Conservation (phyloP, 768 basidiomycete genomes). For the Lepiota subincarnata region DNA sequence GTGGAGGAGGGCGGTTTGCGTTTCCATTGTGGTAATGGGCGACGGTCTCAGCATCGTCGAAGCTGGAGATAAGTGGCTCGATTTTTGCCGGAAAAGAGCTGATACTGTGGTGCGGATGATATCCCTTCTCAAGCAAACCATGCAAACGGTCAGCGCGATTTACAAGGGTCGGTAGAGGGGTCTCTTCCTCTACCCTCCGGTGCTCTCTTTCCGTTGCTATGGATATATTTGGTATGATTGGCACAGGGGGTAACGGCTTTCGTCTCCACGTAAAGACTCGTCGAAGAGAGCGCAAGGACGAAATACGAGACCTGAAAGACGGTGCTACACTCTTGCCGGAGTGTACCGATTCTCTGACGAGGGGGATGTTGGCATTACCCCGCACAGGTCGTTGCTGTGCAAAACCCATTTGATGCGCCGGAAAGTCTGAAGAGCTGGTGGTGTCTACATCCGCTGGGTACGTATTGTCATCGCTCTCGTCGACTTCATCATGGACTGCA, state of each 20-base stretch:
- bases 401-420: neutral
- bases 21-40: neutral
- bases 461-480: neutral
- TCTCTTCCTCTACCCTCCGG: constrained; percentile 39
- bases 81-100: constrained; percentile 21
- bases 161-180: constrained; percentile 50
- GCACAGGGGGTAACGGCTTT: constrained; percentile 61
- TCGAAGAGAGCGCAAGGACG: constrained; percentile 34
- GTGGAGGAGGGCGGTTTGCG: neutral
- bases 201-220: constrained; percentile 37
- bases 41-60: constrained; percentile 16
- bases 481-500: neutral
- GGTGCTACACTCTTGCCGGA: constrained; percentile 45
- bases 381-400: neutral
- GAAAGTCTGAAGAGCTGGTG: neutral
- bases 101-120: constrained; percentile 47
- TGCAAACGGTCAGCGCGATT: constrained; percentile 46
- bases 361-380: constrained; percentile 1
- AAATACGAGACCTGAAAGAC: constrained; percentile 49
- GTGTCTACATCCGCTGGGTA: neutral
- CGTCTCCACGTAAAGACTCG: constrained; percentile 39
- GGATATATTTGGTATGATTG: constrained; percentile 43
- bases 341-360: constrained; percentile 35
- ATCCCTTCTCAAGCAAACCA: constrained; percentile 49
- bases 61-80: constrained; percentile 17